Evolutionary conservation across 164 flowering plant genomes (phyloP).

Genomic region (Paratinospora sagittata): DNA sequence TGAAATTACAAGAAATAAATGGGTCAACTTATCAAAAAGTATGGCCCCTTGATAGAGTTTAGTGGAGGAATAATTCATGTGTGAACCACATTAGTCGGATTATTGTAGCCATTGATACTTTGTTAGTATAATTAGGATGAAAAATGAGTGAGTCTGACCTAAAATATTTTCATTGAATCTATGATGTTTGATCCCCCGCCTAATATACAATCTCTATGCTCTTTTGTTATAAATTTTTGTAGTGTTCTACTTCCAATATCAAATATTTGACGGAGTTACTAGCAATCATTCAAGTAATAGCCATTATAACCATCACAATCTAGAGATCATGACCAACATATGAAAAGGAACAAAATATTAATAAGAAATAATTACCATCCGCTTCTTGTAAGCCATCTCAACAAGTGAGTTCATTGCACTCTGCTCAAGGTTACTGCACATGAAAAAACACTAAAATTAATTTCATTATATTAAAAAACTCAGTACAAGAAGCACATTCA

Average conservation of each 20-base stretch:
- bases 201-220: not conserved
- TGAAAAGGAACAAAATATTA: not conserved
- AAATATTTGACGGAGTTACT: not conserved
- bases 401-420: constrained; percentile 66
- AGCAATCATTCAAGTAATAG: not conserved
- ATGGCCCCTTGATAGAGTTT: not conserved
- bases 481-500: constrained; percentile 7
- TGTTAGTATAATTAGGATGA: too few species aligned
- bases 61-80: not conserved
- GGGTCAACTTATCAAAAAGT: not conserved
- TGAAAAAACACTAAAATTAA: constrained; percentile 7
- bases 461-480: constrained; percentile 1
- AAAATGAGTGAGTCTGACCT: not conserved
- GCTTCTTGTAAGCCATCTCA: constrained; percentile 69
- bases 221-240: not conserved
- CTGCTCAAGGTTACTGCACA: constrained; percentile 66
- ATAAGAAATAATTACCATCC: constrained; percentile 42
- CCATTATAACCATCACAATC: too few species aligned
- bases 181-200: not conserved
- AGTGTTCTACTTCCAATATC: not conserved
- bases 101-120: too few species aligned
- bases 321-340: not conserved
- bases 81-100: not conserved
- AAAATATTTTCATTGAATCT: not conserved
- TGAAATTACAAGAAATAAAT: not conserved